A percentile compares a stretch with the other conserved stretches of the same genome.
phyloP scores from a whole-genome alignment of 108 stramenopile species.

The Seminavis robusta region DNA sequence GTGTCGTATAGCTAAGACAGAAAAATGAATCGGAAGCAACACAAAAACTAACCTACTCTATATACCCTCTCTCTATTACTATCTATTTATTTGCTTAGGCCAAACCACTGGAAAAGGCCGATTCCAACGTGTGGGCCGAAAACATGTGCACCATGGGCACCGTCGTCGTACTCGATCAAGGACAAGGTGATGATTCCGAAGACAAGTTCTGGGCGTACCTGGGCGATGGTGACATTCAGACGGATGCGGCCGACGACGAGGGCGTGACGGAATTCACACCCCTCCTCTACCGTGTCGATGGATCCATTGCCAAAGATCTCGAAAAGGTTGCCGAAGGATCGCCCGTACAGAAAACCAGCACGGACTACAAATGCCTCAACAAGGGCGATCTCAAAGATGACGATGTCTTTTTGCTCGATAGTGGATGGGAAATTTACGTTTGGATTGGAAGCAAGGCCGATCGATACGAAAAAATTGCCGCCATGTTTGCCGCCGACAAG shows the following conservation, averaged over 20 bases:
- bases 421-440: slow-evolving; percentile 61
- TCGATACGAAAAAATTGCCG: slow-evolving; percentile 60
- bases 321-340: slow-evolving; percentile 41
- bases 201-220: slow-evolving; percentile 82
- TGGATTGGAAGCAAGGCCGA: slow-evolving; percentile 77
- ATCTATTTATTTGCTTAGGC: slow-evolving; percentile 23
- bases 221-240: slow-evolving; percentile 56
- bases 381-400: slow-evolving; percentile 43
- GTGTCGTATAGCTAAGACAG: background rate
- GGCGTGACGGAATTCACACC: slow-evolving; percentile 23
- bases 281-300: slow-evolving; percentile 48
- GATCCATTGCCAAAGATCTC: slow-evolving; percentile 34
- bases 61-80: slow-evolving; percentile 10
- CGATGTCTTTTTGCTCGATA: slow-evolving; percentile 75
- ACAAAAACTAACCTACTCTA: background rate
- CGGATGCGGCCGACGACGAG: slow-evolving; percentile 34
- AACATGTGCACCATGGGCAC: slow-evolving; percentile 39
- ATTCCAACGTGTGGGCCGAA: slow-evolving; percentile 22
- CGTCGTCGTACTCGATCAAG: slow-evolving; percentile 25
- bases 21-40: background rate
- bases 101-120: slow-evolving; percentile 27
- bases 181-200: slow-evolving; percentile 48
- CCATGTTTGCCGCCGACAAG: slow-evolving; percentile 43
- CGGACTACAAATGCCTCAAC: no score
- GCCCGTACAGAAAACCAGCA: slow-evolving; percentile 11